Evolutionary conservation across 371 early-diverging fungal species (phyloP).

Genomic region (Lichtheimia corymbifera): DNA sequence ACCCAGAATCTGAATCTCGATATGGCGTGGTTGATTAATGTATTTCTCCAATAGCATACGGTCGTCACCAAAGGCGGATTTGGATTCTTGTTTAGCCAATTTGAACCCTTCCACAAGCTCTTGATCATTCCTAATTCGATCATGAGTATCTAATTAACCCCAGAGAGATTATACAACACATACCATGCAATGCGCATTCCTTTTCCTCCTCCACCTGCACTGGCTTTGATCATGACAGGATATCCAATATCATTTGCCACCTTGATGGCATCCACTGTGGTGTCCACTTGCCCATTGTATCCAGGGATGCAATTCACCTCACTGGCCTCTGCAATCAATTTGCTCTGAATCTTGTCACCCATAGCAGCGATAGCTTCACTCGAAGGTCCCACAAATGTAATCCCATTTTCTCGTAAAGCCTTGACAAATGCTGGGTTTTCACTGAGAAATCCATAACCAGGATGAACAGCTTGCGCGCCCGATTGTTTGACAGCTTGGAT

Average conservation of each 20-base stretch:
- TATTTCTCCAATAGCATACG: slow-evolving; percentile 90
- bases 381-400: slow-evolving; percentile 79
- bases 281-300: slow-evolving; percentile 61
- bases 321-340: slow-evolving; percentile 69
- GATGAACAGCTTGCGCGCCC: slow-evolving; percentile 81
- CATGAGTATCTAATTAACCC: neutral
- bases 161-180: slow-evolving; percentile 5
- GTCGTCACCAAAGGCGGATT: slow-evolving; percentile 85
- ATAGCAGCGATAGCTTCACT: slow-evolving; percentile 82
- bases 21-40: slow-evolving; percentile 82
- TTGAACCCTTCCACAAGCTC: slow-evolving; percentile 80
- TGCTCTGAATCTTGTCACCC: slow-evolving; percentile 90
- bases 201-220: slow-evolving; percentile 90
- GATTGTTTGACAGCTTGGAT: slow-evolving; percentile 58
- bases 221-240: slow-evolving; percentile 86
- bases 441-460: slow-evolving; percentile 89
- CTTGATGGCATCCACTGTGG: slow-evolving; percentile 37
- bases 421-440: slow-evolving; percentile 81
- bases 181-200: slow-evolving; percentile 80
- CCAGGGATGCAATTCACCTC: slow-evolving; percentile 70
- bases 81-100: slow-evolving; percentile 80
- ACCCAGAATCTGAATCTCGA: slow-evolving; percentile 83
- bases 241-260: slow-evolving; percentile 65
- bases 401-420: slow-evolving; percentile 55
- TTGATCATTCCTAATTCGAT: slow-evolving; percentile 44